phyloP scores from a whole-genome alignment of 257 asterid genomes.

The Schizonepeta tenuifolia region DNA sequence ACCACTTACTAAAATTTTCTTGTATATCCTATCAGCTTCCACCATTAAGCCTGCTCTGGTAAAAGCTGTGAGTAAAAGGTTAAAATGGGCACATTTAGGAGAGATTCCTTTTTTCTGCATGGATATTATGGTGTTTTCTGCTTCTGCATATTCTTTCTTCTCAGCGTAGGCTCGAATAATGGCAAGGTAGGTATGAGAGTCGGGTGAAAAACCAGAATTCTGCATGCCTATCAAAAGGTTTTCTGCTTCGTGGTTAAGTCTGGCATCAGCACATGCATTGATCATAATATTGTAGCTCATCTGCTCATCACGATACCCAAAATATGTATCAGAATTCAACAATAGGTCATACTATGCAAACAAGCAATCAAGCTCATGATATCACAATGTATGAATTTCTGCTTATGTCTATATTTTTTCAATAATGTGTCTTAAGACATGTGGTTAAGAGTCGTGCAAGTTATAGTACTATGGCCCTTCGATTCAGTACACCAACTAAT shows the following conservation, averaged over 20 bases:
- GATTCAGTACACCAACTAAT: neutral
- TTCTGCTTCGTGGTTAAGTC: slow-evolving; percentile 67
- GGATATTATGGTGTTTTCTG: slow-evolving; percentile 51
- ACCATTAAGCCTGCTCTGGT: slow-evolving; percentile 56
- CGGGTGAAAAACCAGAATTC: slow-evolving; percentile 53
- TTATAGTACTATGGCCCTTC: neutral
- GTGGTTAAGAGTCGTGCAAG: neutral
- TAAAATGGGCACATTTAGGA: slow-evolving; percentile 64
- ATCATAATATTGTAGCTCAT: slow-evolving; percentile 76
- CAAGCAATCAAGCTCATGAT: slow-evolving; percentile 6
- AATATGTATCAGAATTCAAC: neutral
- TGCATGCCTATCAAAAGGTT: slow-evolving; percentile 59
- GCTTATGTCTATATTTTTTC: neutral
- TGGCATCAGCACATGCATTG: slow-evolving; percentile 58
- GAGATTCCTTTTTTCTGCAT: slow-evolving; percentile 78
- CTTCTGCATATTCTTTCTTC: slow-evolving; percentile 52
- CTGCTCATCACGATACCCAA: slow-evolving; percentile 44
- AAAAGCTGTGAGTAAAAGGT: slow-evolving; percentile 55
- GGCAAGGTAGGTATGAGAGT: slow-evolving; percentile 66
- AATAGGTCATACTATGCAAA: slow-evolving; percentile 3
- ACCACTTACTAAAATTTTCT: slow-evolving; percentile 42
- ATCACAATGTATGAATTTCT: neutral
- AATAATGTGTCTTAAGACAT: neutral
- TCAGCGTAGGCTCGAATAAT: slow-evolving; percentile 64
- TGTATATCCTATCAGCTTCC: slow-evolving; percentile 68